Percentiles rank a stretch among this genome's conserved stretches.
phyloP scores from a whole-genome alignment of 805 yeast species.

The Wickerhamiella sorbophila region DNA sequence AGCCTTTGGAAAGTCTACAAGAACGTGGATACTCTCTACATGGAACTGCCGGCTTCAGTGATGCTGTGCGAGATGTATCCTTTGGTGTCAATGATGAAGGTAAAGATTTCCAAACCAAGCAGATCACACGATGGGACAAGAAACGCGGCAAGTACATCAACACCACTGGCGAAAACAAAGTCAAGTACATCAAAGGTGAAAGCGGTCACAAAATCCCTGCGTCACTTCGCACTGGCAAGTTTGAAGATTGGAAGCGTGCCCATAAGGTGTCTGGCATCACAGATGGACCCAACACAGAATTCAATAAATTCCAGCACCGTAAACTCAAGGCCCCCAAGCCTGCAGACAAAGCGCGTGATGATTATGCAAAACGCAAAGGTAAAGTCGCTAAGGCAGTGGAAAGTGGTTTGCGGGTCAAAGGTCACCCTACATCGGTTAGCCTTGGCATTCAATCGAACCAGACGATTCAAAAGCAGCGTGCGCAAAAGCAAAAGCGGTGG shows the following conservation, averaged over 20 bases:
- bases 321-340: conserved; percentile 65
- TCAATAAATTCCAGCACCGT: conserved; percentile 49
- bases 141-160: conserved; percentile 80
- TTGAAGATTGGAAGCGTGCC: conserved; percentile 78
- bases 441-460: conserved; percentile 54
- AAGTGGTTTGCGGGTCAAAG: conserved; percentile 54
- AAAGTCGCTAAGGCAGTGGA: conserved; percentile 70
- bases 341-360: conserved; percentile 86
- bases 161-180: conserved; percentile 47
- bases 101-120: conserved; percentile 46
- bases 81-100: conserved; percentile 75
- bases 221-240: conserved; percentile 76
- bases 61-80: conserved; percentile 71
- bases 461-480: conserved; percentile 67
- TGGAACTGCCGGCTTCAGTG: conserved; percentile 47
- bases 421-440: conserved; percentile 24
- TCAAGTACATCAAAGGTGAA: conserved; percentile 81
- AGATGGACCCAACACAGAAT: conserved; percentile 40
- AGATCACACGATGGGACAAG: conserved; percentile 79
- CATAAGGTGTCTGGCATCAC: conserved; percentile 36
- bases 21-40: conserved; percentile 55
- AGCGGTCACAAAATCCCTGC: conserved; percentile 91
- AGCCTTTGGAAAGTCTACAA: conserved; percentile 64
- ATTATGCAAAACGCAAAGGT: conserved; percentile 67
- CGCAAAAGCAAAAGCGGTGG: conserved; percentile 49